These are phyloP conservation scores for Vitis rotundifolia DNA, from an alignment of 164 flowering plant species.

Conservation along the genomic window DNA sequence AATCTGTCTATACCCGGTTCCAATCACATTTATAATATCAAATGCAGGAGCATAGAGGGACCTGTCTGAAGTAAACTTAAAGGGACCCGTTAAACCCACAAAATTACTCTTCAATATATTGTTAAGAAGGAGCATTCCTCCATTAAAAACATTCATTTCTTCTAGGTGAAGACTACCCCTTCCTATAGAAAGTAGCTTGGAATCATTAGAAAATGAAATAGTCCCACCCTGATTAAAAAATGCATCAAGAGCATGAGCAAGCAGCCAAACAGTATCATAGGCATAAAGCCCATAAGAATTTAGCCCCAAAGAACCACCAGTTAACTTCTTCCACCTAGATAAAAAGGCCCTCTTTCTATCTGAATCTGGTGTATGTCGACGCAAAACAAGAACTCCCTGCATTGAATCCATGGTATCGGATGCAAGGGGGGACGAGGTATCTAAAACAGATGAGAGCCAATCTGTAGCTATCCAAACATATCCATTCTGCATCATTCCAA, in stretches of 20 bases:
- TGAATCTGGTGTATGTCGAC: slow-evolving; percentile 80
- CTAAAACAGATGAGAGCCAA: slow-evolving; percentile 76
- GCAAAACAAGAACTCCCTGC: slow-evolving; percentile 81
- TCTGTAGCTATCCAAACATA: slow-evolving; percentile 94
- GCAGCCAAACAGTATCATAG: slow-evolving; percentile 73
- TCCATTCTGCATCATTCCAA: slow-evolving; percentile 79
- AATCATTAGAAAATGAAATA: slow-evolving; percentile 67
- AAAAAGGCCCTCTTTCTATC: slow-evolving; percentile 49
- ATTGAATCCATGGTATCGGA: slow-evolving; percentile 40
- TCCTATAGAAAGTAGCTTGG: slow-evolving; percentile 32
- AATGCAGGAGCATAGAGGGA: slow-evolving; percentile 62
- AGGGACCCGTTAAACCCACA: slow-evolving; percentile 59
- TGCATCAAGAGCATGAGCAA: slow-evolving; percentile 73
- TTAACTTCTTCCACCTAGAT: slow-evolving; percentile 67
- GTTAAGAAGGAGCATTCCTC: slow-evolving; percentile 44
- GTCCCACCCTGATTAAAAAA: slow-evolving; percentile 68
- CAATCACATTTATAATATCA: slow-evolving; percentile 74
- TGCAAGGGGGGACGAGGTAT: slow-evolving; percentile 48
- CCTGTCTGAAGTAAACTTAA: slow-evolving; percentile 51
- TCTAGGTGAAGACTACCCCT: slow-evolving; percentile 49
- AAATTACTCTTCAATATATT: slow-evolving; percentile 43
- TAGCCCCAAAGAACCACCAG: slow-evolving; percentile 56
- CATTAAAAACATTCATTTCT: slow-evolving; percentile 63
- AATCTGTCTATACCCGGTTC: slow-evolving; percentile 54
- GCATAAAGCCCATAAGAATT: slow-evolving; percentile 73